phyloP scores from a whole-genome alignment of 768 basidiomycete genomes.

The Boletus rufocinnamomeus region DNA sequence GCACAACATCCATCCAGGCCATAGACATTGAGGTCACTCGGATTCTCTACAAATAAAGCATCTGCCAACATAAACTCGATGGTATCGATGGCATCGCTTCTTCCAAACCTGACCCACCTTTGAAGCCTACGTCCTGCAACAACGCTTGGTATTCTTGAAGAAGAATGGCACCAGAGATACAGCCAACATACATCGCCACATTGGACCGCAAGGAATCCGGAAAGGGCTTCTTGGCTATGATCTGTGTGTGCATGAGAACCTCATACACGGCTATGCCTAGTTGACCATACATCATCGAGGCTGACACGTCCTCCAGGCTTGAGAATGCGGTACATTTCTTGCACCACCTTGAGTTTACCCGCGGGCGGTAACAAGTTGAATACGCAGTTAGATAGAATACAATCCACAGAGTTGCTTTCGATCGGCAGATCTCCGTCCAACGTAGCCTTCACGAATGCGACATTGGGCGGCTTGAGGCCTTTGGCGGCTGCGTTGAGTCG shows the following conservation, averaged over 20 bases:
- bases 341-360: constrained; percentile 45
- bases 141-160: constrained; percentile 41
- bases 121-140: constrained; percentile 43
- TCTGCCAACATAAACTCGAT: constrained; percentile 33
- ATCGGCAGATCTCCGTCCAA: constrained; percentile 51
- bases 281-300: constrained; percentile 48
- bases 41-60: constrained; percentile 40
- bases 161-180: constrained; percentile 48
- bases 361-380: constrained; percentile 48
- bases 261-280: too few relatives aligned
- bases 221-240: constrained; percentile 47
- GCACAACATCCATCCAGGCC: constrained; percentile 20
- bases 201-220: constrained; percentile 45
- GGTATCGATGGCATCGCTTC: background rate
- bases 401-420: constrained; percentile 49
- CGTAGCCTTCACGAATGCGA: constrained; percentile 47
- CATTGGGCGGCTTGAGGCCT: constrained; percentile 47
- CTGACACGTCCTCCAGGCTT: constrained; percentile 59
- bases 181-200: constrained; percentile 44
- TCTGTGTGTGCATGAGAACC: constrained; percentile 32
- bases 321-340: constrained; percentile 51
- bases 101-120: constrained; percentile 30
- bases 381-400: constrained; percentile 59
- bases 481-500: constrained; percentile 45
- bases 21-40: constrained; percentile 45